These are phyloP conservation scores for Letharia columbiana DNA, from an alignment of 495 filamentous ascomycete species.

Conservation along the genomic window DNA sequence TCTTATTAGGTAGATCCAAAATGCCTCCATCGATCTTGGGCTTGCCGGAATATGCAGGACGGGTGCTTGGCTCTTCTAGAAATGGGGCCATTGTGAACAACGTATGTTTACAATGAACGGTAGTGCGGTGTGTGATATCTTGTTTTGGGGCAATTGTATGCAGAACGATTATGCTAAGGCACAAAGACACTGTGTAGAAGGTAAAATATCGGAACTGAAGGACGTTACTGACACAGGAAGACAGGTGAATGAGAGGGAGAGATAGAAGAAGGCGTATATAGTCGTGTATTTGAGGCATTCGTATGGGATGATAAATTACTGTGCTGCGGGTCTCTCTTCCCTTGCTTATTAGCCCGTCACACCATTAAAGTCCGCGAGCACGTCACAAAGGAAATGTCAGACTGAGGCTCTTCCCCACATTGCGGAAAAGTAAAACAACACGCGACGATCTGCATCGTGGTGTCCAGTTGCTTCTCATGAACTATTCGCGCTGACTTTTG, in stretches of 20 bases:
- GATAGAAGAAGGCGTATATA: background rate
- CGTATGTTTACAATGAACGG: background rate
- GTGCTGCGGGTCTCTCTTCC: background rate
- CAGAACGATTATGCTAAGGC: too few species aligned
- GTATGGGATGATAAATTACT: background rate
- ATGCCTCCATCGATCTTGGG: background rate
- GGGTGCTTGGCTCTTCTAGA: background rate
- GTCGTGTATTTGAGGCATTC: background rate
- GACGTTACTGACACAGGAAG: too few species aligned
- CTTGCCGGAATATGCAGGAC: background rate
- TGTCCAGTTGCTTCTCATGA: background rate
- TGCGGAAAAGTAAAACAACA: background rate
- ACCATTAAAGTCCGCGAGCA: conserved; percentile 1
- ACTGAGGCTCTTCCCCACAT: background rate
- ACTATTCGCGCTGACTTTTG: background rate
- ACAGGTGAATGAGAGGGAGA: too few species aligned
- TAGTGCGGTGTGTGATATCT: background rate
- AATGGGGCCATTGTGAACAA: conserved; percentile 8
- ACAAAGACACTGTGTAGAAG: too few species aligned
- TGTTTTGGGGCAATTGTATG: too few species aligned
- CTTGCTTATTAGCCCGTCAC: background rate
- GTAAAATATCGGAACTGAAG: too few species aligned
- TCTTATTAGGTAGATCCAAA: background rate
- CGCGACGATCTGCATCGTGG: background rate
- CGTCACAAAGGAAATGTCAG: background rate